Conservation (phyloP, 495 filamentous ascomycete species). For the Hypoxylon trugodes region DNA sequence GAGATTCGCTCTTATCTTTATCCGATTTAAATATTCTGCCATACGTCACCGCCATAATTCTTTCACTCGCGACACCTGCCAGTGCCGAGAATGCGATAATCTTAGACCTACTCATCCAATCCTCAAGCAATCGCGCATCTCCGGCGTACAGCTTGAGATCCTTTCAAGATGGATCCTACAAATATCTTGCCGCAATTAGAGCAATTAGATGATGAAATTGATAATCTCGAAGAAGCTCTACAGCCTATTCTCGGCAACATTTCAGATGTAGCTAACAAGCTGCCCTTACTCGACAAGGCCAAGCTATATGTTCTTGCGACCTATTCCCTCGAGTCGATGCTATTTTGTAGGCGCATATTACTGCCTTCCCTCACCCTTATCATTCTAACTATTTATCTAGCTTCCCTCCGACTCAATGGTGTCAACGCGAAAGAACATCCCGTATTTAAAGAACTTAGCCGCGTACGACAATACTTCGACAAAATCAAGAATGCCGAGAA, state of each 20-base stretch:
- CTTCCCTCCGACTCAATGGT: conserved; percentile 80
- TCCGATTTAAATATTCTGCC: conserved; percentile 27
- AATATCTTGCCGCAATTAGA: conserved; percentile 66
- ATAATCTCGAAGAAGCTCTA: conserved; percentile 78
- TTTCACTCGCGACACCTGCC: conserved; percentile 7
- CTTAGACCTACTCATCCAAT: background rate
- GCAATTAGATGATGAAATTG: conserved; percentile 76
- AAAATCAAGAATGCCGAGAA: conserved; percentile 78
- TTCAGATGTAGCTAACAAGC: conserved; percentile 72
- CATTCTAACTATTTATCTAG: conserved; percentile 56
- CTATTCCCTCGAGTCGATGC: conserved; percentile 89
- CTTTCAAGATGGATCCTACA: conserved; percentile 50
- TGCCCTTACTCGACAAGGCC: conserved; percentile 92
- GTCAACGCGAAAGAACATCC: conserved; percentile 83
- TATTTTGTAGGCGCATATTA: conserved; percentile 73
- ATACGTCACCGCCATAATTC: conserved; percentile 35
- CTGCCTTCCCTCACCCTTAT: no score
- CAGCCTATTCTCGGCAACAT: conserved; percentile 70
- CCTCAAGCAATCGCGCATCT: background rate
- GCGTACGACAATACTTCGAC: conserved; percentile 89
- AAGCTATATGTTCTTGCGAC: conserved; percentile 85
- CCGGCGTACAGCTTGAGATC: background rate
- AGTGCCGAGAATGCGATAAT: background rate
- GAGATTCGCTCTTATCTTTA: conserved; percentile 5
- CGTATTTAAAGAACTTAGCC: conserved; percentile 81